Percentiles rank a stretch among this genome's conserved stretches.
phyloP scores from a whole-genome alignment of 2,329 filamentous ascomycete species.

The Verticillium zaregamsianum region DNA sequence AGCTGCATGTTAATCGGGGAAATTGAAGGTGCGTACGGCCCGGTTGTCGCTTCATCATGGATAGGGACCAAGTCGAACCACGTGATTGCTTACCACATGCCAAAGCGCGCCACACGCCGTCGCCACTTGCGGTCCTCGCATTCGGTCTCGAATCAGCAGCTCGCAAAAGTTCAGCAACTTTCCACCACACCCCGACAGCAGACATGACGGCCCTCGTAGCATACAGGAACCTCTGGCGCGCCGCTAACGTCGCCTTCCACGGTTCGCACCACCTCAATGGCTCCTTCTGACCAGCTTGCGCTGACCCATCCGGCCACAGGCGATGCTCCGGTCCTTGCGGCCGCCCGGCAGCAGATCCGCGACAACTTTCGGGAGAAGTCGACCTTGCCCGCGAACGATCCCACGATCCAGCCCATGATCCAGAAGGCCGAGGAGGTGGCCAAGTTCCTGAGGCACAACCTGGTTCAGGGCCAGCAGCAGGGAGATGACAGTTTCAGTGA shows the following conservation, averaged over 20 bases:
- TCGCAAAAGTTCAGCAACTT: background rate
- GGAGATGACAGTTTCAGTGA: slow-evolving; percentile 56
- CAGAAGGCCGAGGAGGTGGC: slow-evolving; percentile 80
- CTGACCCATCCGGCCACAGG: slow-evolving; percentile 41
- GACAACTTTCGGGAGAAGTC: slow-evolving; percentile 67
- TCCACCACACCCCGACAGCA: background rate
- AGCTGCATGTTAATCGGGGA: no score
- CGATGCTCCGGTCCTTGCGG: slow-evolving; percentile 63
- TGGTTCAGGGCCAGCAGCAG: slow-evolving; percentile 73
- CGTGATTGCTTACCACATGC: background rate
- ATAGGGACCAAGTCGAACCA: background rate
- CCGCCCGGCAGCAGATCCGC: slow-evolving; percentile 70
- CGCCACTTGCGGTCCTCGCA: background rate
- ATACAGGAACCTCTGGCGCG: slow-evolving; percentile 78
- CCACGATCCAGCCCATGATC: slow-evolving; percentile 61
- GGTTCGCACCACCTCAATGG: slow-evolving; percentile 43
- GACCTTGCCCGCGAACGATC: slow-evolving; percentile 50
- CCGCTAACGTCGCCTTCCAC: slow-evolving; percentile 77
- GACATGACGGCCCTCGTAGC: slow-evolving; percentile 63
- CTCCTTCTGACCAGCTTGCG: background rate
- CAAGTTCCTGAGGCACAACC: slow-evolving; percentile 71
- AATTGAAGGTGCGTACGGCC: no score
- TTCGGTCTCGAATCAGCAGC: background rate
- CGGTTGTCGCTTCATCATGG: background rate
- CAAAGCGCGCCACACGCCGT: background rate